phyloP scores from a whole-genome alignment of 129 eudicot genomes.

The Escallonia herrerae region DNA sequence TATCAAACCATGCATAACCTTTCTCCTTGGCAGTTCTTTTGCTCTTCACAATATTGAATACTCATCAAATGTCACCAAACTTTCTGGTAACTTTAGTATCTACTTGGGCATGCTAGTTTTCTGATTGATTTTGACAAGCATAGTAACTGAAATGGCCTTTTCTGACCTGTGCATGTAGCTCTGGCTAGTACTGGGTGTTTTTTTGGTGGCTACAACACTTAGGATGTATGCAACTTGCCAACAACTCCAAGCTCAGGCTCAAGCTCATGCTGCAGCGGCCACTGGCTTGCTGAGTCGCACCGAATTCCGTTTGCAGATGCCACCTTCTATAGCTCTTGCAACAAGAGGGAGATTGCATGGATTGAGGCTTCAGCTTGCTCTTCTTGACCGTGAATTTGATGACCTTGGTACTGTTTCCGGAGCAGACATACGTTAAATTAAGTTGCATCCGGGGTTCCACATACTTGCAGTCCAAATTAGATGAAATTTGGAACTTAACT shows the following conservation, averaged over 20 bases:
- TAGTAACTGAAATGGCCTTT: neutral
- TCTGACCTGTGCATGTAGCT: slow-evolving; percentile 11
- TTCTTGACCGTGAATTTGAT: slow-evolving; percentile 35
- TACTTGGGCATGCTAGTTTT: neutral
- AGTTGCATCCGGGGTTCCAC: neutral
- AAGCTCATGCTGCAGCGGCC: slow-evolving; percentile 32
- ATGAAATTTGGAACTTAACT: neutral
- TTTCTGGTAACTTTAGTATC: slow-evolving; percentile 22
- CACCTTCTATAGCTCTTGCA: slow-evolving; percentile 31
- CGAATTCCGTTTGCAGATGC: slow-evolving; percentile 34
- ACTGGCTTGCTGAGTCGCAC: slow-evolving; percentile 32
- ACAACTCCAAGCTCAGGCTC: slow-evolving; percentile 34
- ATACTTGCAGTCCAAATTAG: no score
- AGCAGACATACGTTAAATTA: neutral
- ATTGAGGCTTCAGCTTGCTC: slow-evolving; percentile 34
- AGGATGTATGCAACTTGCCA: slow-evolving; percentile 40
- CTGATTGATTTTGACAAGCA: neutral
- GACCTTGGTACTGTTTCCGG: slow-evolving; percentile 22
- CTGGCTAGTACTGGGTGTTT: slow-evolving; percentile 30
- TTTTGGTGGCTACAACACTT: slow-evolving; percentile 30
- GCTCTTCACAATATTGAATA: slow-evolving; percentile 32
- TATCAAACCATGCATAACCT: neutral
- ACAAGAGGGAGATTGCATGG: slow-evolving; percentile 35
- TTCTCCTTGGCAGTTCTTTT: slow-evolving; percentile 23
- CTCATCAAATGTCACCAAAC: slow-evolving; percentile 31